These are phyloP conservation scores for Letharia columbiana DNA, from an alignment of 495 filamentous ascomycete species.

Conservation along the genomic window DNA sequence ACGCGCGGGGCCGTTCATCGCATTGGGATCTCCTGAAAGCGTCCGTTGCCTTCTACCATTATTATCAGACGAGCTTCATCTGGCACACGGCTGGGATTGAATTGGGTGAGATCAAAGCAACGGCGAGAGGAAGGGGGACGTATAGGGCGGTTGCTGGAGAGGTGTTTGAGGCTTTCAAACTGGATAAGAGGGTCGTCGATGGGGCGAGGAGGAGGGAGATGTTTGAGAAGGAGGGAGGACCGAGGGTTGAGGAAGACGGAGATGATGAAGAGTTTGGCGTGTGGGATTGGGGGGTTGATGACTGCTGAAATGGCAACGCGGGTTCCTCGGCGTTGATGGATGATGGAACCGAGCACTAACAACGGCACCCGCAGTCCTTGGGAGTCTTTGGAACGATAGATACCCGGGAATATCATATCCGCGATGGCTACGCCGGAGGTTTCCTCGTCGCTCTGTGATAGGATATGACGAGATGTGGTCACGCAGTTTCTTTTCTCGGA, in stretches of 20 bases:
- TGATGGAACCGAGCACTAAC: no score
- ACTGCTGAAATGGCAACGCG: neutral
- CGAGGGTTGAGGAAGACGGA: slow-evolving; percentile 19
- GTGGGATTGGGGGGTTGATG: slow-evolving; percentile 9
- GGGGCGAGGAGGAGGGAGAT: slow-evolving; percentile 9
- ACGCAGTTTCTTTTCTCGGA: no score
- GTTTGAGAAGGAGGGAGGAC: slow-evolving; percentile 5
- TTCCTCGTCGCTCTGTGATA: no score
- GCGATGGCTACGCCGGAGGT: no score
- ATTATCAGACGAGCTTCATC: slow-evolving; percentile 38
- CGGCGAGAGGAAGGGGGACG: slow-evolving; percentile 6
- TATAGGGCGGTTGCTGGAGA: slow-evolving; percentile 14
- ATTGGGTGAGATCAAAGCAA: slow-evolving; percentile 55
- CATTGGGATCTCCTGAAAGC: slow-evolving; percentile 54
- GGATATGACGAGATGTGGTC: no score
- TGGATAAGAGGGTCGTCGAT: slow-evolving; percentile 19
- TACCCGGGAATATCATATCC: no score
- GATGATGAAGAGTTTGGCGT: neutral
- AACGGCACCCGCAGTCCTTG: no score
- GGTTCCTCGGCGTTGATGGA: no score
- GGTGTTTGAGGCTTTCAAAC: slow-evolving; percentile 15
- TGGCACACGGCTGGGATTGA: slow-evolving; percentile 59
- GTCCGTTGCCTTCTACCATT: slow-evolving; percentile 47
- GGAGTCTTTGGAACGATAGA: no score
- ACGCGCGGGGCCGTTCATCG: slow-evolving; percentile 34